Conservation (phyloP, 352 stramenopile species). For the Phytophthora nicotianae region DNA sequence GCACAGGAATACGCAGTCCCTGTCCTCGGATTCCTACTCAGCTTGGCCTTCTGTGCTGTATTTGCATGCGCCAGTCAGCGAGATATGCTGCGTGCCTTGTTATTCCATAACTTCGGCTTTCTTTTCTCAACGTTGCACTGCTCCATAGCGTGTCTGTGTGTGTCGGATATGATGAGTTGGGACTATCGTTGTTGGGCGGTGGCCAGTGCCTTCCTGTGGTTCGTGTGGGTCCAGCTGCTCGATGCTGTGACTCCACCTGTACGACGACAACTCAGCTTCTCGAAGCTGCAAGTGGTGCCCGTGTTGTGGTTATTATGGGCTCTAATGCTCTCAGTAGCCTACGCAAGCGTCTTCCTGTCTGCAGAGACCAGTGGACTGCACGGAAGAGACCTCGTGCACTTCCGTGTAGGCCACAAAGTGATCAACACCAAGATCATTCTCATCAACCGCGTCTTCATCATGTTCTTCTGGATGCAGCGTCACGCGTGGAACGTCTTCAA, state of each 20-base stretch:
- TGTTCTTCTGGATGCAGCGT: slow-evolving; percentile 48
- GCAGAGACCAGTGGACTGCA: slow-evolving; percentile 27
- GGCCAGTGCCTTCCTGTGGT: slow-evolving; percentile 34
- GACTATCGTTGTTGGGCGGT: slow-evolving; percentile 35
- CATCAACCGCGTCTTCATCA: slow-evolving; percentile 48
- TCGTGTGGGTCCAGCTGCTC: slow-evolving; percentile 35
- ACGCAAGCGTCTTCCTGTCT: slow-evolving; percentile 36
- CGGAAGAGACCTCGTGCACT: slow-evolving; percentile 34
- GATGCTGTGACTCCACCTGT: slow-evolving; percentile 38
- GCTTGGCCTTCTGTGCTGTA: slow-evolving; percentile 8
- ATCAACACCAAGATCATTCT: slow-evolving; percentile 45
- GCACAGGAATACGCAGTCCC: slow-evolving; percentile 1
- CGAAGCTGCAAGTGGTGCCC: slow-evolving; percentile 29
- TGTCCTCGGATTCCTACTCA: slow-evolving; percentile 9
- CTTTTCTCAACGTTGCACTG: slow-evolving; percentile 44
- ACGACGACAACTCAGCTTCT: slow-evolving; percentile 19
- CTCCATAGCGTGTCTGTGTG: slow-evolving; percentile 28
- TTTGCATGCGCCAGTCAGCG: slow-evolving; percentile 34
- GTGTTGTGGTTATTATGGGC: slow-evolving; percentile 24
- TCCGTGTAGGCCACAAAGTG: slow-evolving; percentile 25
- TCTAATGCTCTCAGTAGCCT: slow-evolving; percentile 30
- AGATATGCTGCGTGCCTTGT: slow-evolving; percentile 26
- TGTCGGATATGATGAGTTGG: slow-evolving; percentile 36
- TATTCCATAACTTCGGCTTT: slow-evolving; percentile 43
- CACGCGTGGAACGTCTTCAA: slow-evolving; percentile 39